Conservation (phyloP, 179 eudicot species). For the Spinacia oleracea region DNA sequence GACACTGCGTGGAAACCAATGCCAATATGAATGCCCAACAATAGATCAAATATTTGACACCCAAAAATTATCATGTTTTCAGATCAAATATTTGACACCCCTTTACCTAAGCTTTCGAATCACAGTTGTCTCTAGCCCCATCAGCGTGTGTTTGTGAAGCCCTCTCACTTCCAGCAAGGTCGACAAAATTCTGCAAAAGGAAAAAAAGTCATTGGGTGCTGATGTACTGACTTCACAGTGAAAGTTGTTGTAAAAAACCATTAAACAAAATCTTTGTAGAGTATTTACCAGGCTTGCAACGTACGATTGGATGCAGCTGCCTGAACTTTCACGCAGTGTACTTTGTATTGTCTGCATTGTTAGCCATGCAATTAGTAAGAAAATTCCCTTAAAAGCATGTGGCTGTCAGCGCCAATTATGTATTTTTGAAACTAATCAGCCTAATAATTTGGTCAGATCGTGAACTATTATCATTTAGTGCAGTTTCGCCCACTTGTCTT, state of each 20-base stretch:
- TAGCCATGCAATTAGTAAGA: slow-evolving; percentile 15
- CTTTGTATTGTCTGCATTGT: slow-evolving; percentile 88
- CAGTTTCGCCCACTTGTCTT: slow-evolving; percentile 98
- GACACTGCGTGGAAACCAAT: slow-evolving; percentile 43
- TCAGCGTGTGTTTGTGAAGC: slow-evolving; percentile 93
- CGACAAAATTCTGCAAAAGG: slow-evolving; percentile 79
- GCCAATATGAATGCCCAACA: background rate
- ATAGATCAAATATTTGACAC: background rate
- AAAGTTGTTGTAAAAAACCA: background rate
- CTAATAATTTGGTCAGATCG: slow-evolving; percentile 96
- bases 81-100: too few relatives aligned
- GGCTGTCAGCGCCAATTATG: background rate
- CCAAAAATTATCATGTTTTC: background rate
- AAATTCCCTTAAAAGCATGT: background rate
- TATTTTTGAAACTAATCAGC: slow-evolving; percentile 50
- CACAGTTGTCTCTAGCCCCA: slow-evolving; percentile 89
- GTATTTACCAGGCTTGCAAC: slow-evolving; percentile 86
- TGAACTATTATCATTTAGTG: slow-evolving; percentile 86
- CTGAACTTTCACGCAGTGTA: slow-evolving; percentile 83
- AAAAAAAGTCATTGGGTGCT: background rate
- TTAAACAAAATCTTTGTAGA: background rate
- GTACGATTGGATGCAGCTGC: slow-evolving; percentile 73
- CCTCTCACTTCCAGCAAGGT: slow-evolving; percentile 97
- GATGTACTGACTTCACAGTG: too few relatives aligned
- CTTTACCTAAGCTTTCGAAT: slow-evolving; percentile 89